Evolutionary conservation across 1,139 yeast genomes (phyloP).

Genomic region (Yamadazyma sp.): DNA sequence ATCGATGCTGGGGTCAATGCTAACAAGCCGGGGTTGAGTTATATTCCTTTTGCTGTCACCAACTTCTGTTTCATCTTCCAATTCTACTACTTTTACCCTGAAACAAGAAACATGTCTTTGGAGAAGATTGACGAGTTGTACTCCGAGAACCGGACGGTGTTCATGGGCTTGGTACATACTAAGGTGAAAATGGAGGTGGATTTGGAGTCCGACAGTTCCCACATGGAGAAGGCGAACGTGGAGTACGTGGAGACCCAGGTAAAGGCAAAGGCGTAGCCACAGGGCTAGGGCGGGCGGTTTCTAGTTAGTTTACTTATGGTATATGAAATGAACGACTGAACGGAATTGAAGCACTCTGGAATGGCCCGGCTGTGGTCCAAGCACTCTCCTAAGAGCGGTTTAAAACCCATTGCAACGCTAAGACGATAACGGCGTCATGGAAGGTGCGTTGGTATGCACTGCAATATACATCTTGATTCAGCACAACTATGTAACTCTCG

Average conservation of each 20-base stretch:
- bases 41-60: constrained; percentile 9
- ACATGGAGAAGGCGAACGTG: constrained; percentile 1
- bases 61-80: constrained; percentile 32
- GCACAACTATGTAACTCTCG: too few relatives aligned
- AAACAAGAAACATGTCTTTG: constrained; percentile 45
- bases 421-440: too few relatives aligned
- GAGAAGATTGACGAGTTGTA: constrained; percentile 46
- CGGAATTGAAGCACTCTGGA: too few relatives aligned
- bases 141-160: constrained; percentile 16
- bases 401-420: too few relatives aligned
- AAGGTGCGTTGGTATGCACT: too few relatives aligned
- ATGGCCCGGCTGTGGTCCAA: too few relatives aligned
- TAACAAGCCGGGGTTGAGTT: constrained; percentile 15
- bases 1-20: constrained; percentile 16
- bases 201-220: background rate
- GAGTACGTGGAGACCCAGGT: constrained; percentile 6
- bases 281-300: too few relatives aligned
- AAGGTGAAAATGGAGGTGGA: constrained; percentile 3
- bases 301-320: too few relatives aligned
- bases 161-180: constrained; percentile 14
- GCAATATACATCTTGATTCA: too few relatives aligned
- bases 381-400: too few relatives aligned
- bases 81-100: constrained; percentile 43
- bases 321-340: too few relatives aligned
- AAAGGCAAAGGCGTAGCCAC: background rate